Evolutionary conservation across 768 basidiomycete genomes (phyloP), one percentile per base, ranked within the genome.

Genomic region (Leccinum barrowsii): DNA sequence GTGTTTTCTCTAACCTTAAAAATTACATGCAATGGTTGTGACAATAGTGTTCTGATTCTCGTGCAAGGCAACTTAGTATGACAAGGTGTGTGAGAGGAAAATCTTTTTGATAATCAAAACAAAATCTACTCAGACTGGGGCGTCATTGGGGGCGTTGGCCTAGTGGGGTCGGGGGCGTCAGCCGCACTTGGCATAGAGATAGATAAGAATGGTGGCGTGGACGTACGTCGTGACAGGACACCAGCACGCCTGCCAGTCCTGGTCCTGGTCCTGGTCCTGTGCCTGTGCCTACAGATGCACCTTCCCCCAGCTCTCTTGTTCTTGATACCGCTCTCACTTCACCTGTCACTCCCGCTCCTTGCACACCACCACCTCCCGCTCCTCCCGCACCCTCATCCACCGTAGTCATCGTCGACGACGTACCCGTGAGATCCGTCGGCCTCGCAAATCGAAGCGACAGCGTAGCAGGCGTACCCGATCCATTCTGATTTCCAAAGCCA

Each of bases 391-490:
- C 37, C 37, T 40, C 37, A 10, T 40, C 37, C 17, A 40, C 37
- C 17, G 37, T 40, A 1, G 37, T 40, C 37, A n/a, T 40, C 37
- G 13, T n/a, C 37, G 37, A 8, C 35, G 59, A 53, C 11, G 19
- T 11, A 13, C 19, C 48, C 8, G 67, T 59, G 1, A 55, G 3
- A 7, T 63, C 58, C 28, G 67, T 59, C 0, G 59, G 68, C 12
- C 22, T 58, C 8, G 70, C 70, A 52, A 72, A 71, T 3, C 40
- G 64, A 51, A 72, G 63, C n/a, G 70, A 62, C 10, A 61, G 15
- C 22, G 37, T n/a, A 13, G 68, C 37, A 40, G 37, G 37, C 37
- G 37, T 40, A 0, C 17, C 37, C 17, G 17, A 40, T 15, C 37
- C 37, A n/a, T 40, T 8, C 0, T 2, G 37, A 6, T n/a, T 5